A percentile compares a stretch with the other conserved stretches of the same genome.
phyloP scores from a whole-genome alignment of 352 stramenopile species.

The Phytophthora cajani region DNA sequence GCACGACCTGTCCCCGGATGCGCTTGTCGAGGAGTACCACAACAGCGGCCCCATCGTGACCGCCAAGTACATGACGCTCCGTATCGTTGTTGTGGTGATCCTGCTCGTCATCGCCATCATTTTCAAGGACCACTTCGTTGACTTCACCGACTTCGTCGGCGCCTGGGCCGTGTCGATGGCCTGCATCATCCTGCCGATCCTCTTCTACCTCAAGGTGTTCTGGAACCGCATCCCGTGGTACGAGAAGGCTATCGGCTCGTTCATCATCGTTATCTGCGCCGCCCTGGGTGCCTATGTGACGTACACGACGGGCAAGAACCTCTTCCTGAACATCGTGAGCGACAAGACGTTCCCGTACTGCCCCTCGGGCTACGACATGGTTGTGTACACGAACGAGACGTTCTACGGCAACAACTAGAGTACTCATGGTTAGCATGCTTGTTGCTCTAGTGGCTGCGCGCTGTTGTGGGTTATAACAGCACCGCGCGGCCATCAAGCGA shows the following conservation, averaged over 20 bases:
- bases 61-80: constrained; percentile 52
- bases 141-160: constrained; percentile 76
- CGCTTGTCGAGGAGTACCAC: constrained; percentile 48
- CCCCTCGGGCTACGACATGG: constrained; percentile 47
- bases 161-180: constrained; percentile 62
- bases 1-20: constrained; percentile 39
- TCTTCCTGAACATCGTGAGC: constrained; percentile 45
- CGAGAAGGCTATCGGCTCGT: constrained; percentile 43
- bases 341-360: constrained; percentile 68
- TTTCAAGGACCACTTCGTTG: constrained; percentile 72
- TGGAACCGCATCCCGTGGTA: constrained; percentile 56
- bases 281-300: constrained; percentile 49
- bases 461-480: constrained; percentile 20
- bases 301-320: constrained; percentile 51
- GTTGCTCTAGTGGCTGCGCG: constrained; percentile 8
- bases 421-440: constrained; percentile 15
- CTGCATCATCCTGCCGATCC: constrained; percentile 74
- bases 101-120: constrained; percentile 57
- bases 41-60: constrained; percentile 45
- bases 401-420: constrained; percentile 56
- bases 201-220: constrained; percentile 79
- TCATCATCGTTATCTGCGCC: constrained; percentile 49
- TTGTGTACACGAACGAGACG: constrained; percentile 56
- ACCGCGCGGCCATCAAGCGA: constrained; percentile 17
- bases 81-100: constrained; percentile 49